Base-by-base conservation (phyloP, 805 yeast genomes). In the Lachancea meyersii region DNA sequence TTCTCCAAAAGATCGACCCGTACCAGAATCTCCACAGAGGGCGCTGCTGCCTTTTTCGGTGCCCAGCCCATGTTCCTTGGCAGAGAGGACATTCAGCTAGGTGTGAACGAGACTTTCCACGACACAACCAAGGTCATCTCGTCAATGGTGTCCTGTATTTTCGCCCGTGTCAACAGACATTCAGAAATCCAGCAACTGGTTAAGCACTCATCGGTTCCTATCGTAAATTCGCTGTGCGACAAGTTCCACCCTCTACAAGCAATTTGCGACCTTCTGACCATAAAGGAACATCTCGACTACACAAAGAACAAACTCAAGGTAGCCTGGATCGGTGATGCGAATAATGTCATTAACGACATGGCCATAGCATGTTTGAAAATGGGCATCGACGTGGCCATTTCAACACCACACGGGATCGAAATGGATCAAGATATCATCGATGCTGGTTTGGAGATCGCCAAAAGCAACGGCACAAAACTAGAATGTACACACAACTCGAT, bases 11-110 rank as follows among this genome's bases (percentile, higher is more conserved):
- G 98, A 64, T 86, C 96, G 5, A 93, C 98, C 19, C 77, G 98
- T 65, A 93, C 98, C 19, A 79, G 98, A 65, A 77, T 93, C 30
- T 87, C 96, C 19, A 74, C 89, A 9, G 98, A 93, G 62, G 97
- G 95, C 39, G 98, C 98, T 13, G 85, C 89, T 10, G 75, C 85
- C 2, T 88, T 83, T 60, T 84, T 91, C 52, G 97, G 97, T 16
- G 97, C 89, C 5, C 93, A 82, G 54, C 96, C 98, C 10, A 84
- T 93, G 93, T 93, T 93, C 58, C 71, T 93, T 51, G 97, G 98
- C 39, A 87, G 84, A 54, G 96, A 89, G 53, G 98, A 93, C 55
- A 93, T 93, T 60, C 98, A 93, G 65, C 71, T 93, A 43, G 98
- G 98, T 34, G 96, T 87, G 34, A 93, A 93, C 60, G 98, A 93